Evolutionary conservation across 768 basidiomycete genomes (phyloP).

Genomic region (Hypholoma fasciculare): DNA sequence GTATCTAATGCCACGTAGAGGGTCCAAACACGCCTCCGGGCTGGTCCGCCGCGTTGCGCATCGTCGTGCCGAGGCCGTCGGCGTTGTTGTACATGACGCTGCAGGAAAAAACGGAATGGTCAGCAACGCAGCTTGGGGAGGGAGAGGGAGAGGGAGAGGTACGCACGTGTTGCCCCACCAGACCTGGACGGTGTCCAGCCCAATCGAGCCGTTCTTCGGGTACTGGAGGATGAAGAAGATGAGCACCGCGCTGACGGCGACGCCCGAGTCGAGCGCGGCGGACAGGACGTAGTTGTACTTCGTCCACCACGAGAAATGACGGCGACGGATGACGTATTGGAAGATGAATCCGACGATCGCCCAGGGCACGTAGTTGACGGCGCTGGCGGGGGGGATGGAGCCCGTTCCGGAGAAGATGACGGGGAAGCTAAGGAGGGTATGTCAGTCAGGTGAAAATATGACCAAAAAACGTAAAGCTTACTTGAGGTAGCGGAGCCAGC

Average conservation of each 20-base stretch:
- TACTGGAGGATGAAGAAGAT: slow-evolving; percentile 69
- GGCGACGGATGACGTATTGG: slow-evolving; percentile 59
- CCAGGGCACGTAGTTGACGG: slow-evolving; percentile 71
- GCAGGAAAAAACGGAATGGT: background rate
- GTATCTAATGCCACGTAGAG: slow-evolving; percentile 18
- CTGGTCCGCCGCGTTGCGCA: slow-evolving; percentile 17
- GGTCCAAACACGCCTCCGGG: slow-evolving; percentile 14
- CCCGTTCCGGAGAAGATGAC: slow-evolving; percentile 63
- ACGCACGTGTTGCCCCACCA: slow-evolving; percentile 76
- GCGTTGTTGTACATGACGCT: slow-evolving; percentile 41
- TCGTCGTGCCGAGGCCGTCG: slow-evolving; percentile 37
- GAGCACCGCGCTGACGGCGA: slow-evolving; percentile 53
- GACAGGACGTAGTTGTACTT: slow-evolving; percentile 74
- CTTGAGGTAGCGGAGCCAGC: slow-evolving; percentile 64
- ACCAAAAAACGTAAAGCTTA: slow-evolving; percentile 27
- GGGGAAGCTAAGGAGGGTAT: slow-evolving; percentile 36
- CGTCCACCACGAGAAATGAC: slow-evolving; percentile 69
- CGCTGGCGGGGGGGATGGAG: slow-evolving; percentile 64
- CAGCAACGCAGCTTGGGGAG: background rate
- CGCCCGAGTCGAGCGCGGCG: slow-evolving; percentile 70
- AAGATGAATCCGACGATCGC: slow-evolving; percentile 65
- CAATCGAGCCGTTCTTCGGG: slow-evolving; percentile 61
- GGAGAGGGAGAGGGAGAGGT: slow-evolving; percentile 12
- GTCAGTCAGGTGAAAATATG: background rate
- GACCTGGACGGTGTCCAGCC: slow-evolving; percentile 44